phyloP scores from a whole-genome alignment of 1,284 basidiomycete species.

The Malassezia sympodialis region DNA sequence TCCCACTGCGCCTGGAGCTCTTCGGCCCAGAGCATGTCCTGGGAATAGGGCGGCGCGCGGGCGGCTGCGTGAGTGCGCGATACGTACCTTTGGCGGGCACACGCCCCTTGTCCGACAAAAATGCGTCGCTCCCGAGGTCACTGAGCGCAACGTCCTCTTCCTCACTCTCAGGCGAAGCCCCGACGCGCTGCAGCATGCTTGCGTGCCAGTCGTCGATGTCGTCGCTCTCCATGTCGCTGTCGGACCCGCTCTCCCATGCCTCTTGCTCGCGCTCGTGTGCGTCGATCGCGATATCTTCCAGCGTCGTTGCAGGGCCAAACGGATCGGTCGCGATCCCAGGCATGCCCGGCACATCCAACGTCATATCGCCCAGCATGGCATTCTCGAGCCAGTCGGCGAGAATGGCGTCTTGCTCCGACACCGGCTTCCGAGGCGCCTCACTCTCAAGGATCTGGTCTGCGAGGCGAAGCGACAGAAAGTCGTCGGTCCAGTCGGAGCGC shows the following conservation, averaged over 20 bases:
- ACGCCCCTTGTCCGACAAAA: neutral
- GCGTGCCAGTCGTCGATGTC: constrained; percentile 17
- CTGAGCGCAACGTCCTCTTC: neutral
- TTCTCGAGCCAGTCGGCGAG: constrained; percentile 44
- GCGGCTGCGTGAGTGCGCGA: neutral
- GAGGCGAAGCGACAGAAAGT: constrained; percentile 7
- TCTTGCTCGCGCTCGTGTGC: constrained; percentile 7
- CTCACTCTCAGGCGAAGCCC: neutral
- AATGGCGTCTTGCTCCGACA: constrained; percentile 31
- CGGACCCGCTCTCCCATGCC: constrained; percentile 9
- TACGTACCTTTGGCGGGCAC: neutral
- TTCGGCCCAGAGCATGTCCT: constrained; percentile 54
- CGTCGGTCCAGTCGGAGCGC: neutral
- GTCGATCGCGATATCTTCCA: constrained; percentile 17
- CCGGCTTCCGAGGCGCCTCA: constrained; percentile 8
- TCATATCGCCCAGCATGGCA: constrained; percentile 19
- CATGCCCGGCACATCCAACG: constrained; percentile 2
- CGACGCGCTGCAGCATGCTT: neutral
- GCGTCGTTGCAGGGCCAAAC: neutral
- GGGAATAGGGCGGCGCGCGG: neutral
- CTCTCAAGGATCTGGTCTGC: constrained; percentile 6
- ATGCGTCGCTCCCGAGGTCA: neutral
- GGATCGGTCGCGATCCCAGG: constrained; percentile 5
- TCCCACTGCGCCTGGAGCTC: constrained; percentile 57
- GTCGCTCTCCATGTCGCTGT: constrained; percentile 19